These are phyloP conservation scores for Cladophialophora chaetospira DNA, from an alignment of 2,329 filamentous ascomycete species.

Conservation along the genomic window DNA sequence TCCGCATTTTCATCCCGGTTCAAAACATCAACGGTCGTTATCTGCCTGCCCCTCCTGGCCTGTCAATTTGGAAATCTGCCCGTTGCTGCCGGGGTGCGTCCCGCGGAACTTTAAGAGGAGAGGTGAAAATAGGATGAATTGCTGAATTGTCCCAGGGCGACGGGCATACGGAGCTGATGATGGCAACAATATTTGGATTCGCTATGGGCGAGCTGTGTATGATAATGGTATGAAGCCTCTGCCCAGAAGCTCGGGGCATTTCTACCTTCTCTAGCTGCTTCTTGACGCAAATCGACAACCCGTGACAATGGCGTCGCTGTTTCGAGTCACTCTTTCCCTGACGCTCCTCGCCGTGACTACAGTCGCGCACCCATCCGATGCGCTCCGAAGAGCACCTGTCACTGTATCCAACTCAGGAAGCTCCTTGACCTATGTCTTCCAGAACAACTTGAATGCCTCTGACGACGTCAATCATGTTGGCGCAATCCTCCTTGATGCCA, in stretches of 20 bases:
- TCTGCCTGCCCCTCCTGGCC: slow-evolving; percentile 7
- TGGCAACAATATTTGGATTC: not conserved
- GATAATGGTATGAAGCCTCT: slow-evolving; percentile 19
- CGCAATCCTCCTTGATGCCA: slow-evolving; percentile 53
- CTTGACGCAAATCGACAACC: slow-evolving; percentile 8
- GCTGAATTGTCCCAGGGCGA: slow-evolving; percentile 5
- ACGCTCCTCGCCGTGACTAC: slow-evolving; percentile 3
- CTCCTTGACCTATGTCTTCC: slow-evolving; percentile 55
- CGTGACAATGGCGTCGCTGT: slow-evolving; percentile 10
- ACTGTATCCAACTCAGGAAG: slow-evolving; percentile 41
- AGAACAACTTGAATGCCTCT: slow-evolving; percentile 58
- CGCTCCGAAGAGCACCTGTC: slow-evolving; percentile 1
- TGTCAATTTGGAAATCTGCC: not conserved
- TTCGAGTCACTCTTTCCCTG: slow-evolving; percentile 13
- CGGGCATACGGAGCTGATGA: slow-evolving; percentile 6
- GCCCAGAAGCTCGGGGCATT: slow-evolving; percentile 2
- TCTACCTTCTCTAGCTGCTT: slow-evolving; percentile 10
- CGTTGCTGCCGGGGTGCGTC: slow-evolving; percentile 3
- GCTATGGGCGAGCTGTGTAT: slow-evolving; percentile 5
- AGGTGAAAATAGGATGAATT: slow-evolving; percentile 14
- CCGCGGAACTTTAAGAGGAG: not conserved
- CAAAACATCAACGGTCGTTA: not conserved
- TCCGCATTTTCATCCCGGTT: slow-evolving; percentile 1
- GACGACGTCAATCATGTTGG: slow-evolving; percentile 57
- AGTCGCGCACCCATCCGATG: slow-evolving; percentile 9